Conservation (phyloP, 257 asterid genomes). For the Cruciata laevipes region DNA sequence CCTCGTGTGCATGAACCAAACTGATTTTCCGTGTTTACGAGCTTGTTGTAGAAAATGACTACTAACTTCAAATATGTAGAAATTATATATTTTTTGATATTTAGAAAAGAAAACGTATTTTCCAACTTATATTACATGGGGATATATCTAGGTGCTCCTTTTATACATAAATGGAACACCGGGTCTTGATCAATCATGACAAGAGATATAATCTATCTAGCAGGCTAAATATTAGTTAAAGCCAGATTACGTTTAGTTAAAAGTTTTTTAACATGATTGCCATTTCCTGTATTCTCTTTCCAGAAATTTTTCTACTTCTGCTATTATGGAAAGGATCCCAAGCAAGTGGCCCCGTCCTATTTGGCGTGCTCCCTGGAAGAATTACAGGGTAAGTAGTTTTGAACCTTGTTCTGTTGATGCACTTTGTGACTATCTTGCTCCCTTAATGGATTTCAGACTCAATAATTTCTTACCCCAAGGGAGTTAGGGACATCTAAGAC, state of each 20-base stretch:
- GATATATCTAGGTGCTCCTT: too few relatives aligned
- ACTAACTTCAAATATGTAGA: too few relatives aligned
- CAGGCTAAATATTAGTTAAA: too few relatives aligned
- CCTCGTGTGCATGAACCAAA: too few relatives aligned
- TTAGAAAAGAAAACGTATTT: too few relatives aligned
- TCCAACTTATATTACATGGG: too few relatives aligned
- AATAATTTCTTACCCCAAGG: not conserved
- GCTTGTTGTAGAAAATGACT: not conserved
- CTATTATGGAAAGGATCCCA: constrained; percentile 97
- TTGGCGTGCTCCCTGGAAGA: constrained; percentile 98
- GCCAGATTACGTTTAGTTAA: too few relatives aligned
- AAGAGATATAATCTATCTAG: too few relatives aligned
- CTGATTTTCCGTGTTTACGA: constrained; percentile 3
- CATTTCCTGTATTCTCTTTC: constrained; percentile 10
- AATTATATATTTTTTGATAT: too few relatives aligned
- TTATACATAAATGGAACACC: too few relatives aligned
- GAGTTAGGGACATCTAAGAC: not conserved
- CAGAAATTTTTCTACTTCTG: constrained; percentile 91
- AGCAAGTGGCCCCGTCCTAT: constrained; percentile 97
- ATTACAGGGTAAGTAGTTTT: constrained; percentile 65
- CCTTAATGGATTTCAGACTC: not conserved
- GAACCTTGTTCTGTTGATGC: not conserved
- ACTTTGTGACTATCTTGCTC: not conserved
- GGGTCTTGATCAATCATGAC: too few relatives aligned
- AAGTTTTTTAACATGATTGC: not conserved